A percentile compares a stretch with the other conserved stretches of the same genome.
phyloP scores from a whole-genome alignment of 2,329 filamentous ascomycete genomes.

The Corinectria fuckeliana region DNA sequence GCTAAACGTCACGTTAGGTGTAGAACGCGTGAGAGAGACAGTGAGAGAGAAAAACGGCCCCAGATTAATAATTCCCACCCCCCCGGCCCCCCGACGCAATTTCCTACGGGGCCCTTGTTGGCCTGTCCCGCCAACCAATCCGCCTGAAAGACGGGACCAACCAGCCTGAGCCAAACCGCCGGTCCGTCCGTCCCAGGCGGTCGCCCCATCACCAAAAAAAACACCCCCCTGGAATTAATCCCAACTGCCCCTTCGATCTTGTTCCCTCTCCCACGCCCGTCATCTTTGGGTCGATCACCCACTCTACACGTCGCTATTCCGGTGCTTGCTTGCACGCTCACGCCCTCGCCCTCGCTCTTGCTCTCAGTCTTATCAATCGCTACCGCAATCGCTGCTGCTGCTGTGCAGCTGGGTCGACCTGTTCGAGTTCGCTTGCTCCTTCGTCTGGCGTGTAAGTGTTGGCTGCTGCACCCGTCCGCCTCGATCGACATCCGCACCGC shows the following conservation, averaged over 20 bases:
- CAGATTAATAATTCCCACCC: background rate
- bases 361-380: background rate
- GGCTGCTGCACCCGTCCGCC: background rate
- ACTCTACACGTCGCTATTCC: conserved; percentile 18
- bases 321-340: background rate
- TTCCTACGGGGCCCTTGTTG: conserved; percentile 16
- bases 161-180: conserved; percentile 18
- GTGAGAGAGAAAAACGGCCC: background rate
- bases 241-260: conserved; percentile 35
- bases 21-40: no score
- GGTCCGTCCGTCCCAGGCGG: conserved; percentile 27
- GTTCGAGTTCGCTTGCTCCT: no score
- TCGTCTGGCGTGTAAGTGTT: background rate
- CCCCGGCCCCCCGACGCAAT: conserved; percentile 5
- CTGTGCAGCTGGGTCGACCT: background rate
- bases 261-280: conserved; percentile 1
- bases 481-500: background rate
- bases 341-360: background rate
- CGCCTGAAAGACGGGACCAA: background rate
- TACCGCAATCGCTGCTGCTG: background rate
- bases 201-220: conserved; percentile 33
- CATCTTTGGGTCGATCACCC: background rate
- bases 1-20: no score
- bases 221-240: conserved; percentile 38
- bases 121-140: conserved; percentile 19